These are phyloP conservation scores for Pelargonium cotyledonis DNA, from an alignment of 441 rosid genomes.

Conservation along the genomic window DNA sequence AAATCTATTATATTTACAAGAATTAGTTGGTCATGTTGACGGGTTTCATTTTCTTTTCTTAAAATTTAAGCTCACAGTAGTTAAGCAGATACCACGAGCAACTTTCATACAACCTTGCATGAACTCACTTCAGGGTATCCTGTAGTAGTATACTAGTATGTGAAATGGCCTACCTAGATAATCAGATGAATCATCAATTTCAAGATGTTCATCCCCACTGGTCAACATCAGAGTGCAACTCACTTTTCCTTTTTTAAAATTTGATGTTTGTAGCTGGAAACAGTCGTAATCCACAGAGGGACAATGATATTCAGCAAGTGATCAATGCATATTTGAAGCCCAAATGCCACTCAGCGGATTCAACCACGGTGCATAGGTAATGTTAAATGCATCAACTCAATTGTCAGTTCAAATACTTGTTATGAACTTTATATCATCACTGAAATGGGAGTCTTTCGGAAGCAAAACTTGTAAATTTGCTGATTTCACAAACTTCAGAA, in stretches of 20 bases:
- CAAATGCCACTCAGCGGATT: conserved; percentile 70
- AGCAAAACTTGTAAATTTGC: no score
- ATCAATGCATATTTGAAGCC: conserved; percentile 78
- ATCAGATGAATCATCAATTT: background rate
- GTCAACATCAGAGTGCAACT: conserved; percentile 8
- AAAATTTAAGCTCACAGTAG: background rate
- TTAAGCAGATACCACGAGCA: background rate
- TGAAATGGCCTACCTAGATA: background rate
- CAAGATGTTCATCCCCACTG: background rate
- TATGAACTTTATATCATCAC: background rate
- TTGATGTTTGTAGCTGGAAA: conserved; percentile 31
- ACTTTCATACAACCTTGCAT: background rate
- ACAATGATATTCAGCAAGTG: conserved; percentile 49
- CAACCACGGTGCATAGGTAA: conserved; percentile 61
- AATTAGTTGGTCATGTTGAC: background rate
- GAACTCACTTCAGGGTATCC: background rate
- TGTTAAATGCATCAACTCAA: conserved; percentile 9
- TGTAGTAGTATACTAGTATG: background rate
- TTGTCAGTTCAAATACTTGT: background rate
- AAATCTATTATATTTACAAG: background rate
- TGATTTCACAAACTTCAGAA: no score
- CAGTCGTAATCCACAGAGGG: conserved; percentile 25
- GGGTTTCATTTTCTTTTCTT: background rate
- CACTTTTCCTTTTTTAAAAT: background rate
- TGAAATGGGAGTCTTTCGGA: no score